A percentile compares a stretch with the other conserved stretches of the same genome.
phyloP scores from a whole-genome alignment of 257 asterid genomes.

The Perilla frutescens region DNA sequence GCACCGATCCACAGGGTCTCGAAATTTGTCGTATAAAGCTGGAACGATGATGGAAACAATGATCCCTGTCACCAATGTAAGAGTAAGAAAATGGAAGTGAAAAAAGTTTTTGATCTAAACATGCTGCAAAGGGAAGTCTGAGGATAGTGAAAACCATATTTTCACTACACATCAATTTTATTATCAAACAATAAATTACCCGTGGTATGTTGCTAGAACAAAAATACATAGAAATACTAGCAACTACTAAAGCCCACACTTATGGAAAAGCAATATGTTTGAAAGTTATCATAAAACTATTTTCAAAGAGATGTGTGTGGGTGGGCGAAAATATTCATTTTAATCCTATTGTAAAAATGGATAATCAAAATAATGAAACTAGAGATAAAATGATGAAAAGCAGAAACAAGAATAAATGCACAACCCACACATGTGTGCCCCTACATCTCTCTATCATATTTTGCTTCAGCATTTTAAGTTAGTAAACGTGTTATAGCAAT shows the following conservation, averaged over 20 bases:
- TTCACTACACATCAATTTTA: background rate
- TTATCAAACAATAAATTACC: background rate
- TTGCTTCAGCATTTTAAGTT: background rate
- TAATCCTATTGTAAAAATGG: background rate
- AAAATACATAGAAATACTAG: background rate
- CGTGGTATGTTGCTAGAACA: background rate
- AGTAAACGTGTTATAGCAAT: background rate
- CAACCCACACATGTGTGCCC: background rate
- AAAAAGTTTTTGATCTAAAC: background rate
- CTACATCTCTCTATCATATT: background rate
- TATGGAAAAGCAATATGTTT: background rate
- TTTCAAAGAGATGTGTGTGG: background rate
- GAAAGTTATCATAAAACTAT: background rate
- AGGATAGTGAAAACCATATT: background rate
- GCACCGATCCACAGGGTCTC: conserved; percentile 64
- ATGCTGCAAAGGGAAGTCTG: background rate
- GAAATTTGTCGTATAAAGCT: conserved; percentile 72
- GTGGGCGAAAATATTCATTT: conserved; percentile 5
- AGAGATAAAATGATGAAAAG: background rate
- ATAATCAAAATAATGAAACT: conserved; percentile 8
- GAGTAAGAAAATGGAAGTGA: conserved; percentile 25
- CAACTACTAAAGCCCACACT: background rate
- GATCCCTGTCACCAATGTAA: conserved; percentile 57
- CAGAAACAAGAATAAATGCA: conserved; percentile 17
- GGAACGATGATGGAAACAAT: conserved; percentile 74